These are phyloP conservation scores for Pestalotiopsis sp. DNA, from an alignment of 2,329 filamentous ascomycete genomes.

Conservation along the genomic window DNA sequence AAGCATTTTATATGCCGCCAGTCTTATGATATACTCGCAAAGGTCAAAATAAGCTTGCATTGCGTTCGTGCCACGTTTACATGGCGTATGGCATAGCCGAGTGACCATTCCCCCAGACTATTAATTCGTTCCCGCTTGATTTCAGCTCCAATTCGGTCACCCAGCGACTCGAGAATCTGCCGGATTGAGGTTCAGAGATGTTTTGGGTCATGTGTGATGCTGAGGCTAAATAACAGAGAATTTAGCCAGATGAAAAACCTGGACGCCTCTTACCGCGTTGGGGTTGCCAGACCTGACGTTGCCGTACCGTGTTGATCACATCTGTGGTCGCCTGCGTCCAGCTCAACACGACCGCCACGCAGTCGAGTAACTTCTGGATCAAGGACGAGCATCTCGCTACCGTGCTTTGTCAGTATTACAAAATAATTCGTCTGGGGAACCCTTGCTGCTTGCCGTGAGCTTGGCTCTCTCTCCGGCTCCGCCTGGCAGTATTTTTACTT, in stretches of 20 bases:
- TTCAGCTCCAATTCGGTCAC: conserved; percentile 1
- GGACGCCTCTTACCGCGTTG: background rate
- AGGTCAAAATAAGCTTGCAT: background rate
- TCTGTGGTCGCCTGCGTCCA: background rate
- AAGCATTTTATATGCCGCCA: background rate
- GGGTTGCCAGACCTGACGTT: background rate
- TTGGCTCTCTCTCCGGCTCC: background rate
- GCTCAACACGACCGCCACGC: background rate
- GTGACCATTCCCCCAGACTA: background rate
- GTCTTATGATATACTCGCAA: background rate
- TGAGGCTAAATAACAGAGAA: conserved; percentile 5
- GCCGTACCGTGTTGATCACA: background rate
- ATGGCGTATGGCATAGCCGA: conserved; percentile 8
- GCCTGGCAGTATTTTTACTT: too few species aligned
- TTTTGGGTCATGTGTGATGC: conserved; percentile 7
- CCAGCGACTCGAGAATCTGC: conserved; percentile 4
- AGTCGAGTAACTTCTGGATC: background rate
- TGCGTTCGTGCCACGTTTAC: background rate
- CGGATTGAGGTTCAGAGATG: conserved; percentile 4
- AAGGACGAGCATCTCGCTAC: conserved; percentile 4
- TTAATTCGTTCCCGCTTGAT: background rate
- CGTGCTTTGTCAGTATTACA: conserved; percentile 13
- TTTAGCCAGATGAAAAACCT: conserved; percentile 9
- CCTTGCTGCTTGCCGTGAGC: conserved; percentile 3
- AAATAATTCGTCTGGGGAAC: conserved; percentile 8